A percentile compares a stretch with the other conserved stretches of the same genome.
Conservation (phyloP, 305 asterid genomes). For the Salvia sclarea region DNA sequence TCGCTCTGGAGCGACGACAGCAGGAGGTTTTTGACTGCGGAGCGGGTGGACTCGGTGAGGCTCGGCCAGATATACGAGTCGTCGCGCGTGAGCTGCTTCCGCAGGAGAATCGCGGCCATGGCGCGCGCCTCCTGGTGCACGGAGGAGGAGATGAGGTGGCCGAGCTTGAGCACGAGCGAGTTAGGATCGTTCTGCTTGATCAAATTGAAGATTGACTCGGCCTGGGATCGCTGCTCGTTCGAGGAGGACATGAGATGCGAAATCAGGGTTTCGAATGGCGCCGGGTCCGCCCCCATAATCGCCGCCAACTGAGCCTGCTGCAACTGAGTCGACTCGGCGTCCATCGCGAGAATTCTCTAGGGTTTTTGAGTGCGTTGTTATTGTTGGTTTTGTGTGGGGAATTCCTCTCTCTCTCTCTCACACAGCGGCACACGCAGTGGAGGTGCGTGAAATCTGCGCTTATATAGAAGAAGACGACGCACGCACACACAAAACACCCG, state of each 20-base stretch:
- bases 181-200: slow-evolving; percentile 81
- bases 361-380: slow-evolving; percentile 46
- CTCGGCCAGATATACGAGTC: slow-evolving; percentile 74
- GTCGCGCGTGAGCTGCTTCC: slow-evolving; percentile 69
- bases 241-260: slow-evolving; percentile 76
- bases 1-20: slow-evolving; percentile 57
- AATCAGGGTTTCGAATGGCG: slow-evolving; percentile 70
- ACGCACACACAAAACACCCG: not conserved
- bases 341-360: slow-evolving; percentile 53
- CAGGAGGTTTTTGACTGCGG: slow-evolving; percentile 50
- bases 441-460: slow-evolving; percentile 28
- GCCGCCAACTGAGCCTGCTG: slow-evolving; percentile 78
- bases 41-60: slow-evolving; percentile 50
- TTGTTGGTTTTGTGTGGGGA: slow-evolving; percentile 17
- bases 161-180: slow-evolving; percentile 63
- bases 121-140: slow-evolving; percentile 60
- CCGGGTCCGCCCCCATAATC: slow-evolving; percentile 69
- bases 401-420: slow-evolving; percentile 28
- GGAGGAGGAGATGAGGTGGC: slow-evolving; percentile 56
- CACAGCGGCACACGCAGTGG: slow-evolving; percentile 34
- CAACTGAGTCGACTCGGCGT: slow-evolving; percentile 60
- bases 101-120: slow-evolving; percentile 67
- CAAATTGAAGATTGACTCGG: slow-evolving; percentile 71
- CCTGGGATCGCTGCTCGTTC: slow-evolving; percentile 81
- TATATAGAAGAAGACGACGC: slow-evolving; percentile 32